Evolutionary conservation across 2,329 filamentous ascomycete species (phyloP).

Genomic region (Pezicula neosporulosa): DNA sequence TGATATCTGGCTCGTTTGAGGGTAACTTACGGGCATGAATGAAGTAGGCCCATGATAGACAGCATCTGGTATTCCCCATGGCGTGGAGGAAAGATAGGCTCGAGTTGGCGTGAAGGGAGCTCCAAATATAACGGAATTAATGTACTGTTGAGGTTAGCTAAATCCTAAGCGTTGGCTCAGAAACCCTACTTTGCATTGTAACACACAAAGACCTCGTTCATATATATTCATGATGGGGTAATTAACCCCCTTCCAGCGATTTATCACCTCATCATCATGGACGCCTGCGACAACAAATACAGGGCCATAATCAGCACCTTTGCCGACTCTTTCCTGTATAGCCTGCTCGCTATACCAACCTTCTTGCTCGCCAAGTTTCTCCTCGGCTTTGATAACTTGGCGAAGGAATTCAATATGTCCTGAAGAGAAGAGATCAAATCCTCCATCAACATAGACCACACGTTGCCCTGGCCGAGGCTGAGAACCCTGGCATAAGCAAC

Average conservation of each 20-base stretch:
- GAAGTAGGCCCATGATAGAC: slow-evolving; percentile 97
- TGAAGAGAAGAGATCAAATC: slow-evolving; percentile 94
- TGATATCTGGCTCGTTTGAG: slow-evolving; percentile 31
- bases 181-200: slow-evolving; percentile 78
- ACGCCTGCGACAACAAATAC: slow-evolving; percentile 90
- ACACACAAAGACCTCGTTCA: slow-evolving; percentile 89
- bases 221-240: slow-evolving; percentile 99
- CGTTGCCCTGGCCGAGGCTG: slow-evolving; percentile 73
- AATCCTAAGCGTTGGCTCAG: slow-evolving; percentile 1
- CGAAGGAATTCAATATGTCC: slow-evolving; percentile 95
- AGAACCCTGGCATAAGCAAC: slow-evolving; percentile 66
- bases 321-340: slow-evolving; percentile 55
- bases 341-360: slow-evolving; percentile 74
- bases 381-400: slow-evolving; percentile 70
- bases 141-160: slow-evolving; percentile 53
- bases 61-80: slow-evolving; percentile 69
- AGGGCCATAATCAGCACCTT: slow-evolving; percentile 72
- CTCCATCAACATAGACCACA: slow-evolving; percentile 92
- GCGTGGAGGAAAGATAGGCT: slow-evolving; percentile 71
- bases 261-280: slow-evolving; percentile 93
- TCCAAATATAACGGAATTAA: slow-evolving; percentile 83
- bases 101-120: slow-evolving; percentile 85
- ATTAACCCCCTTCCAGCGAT: slow-evolving; percentile 94
- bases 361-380: slow-evolving; percentile 59
- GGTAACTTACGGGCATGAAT: slow-evolving; percentile 51